These are phyloP conservation scores for Apiospora sp. DNA, from an alignment of 2,329 filamentous ascomycete genomes.

Conservation along the genomic window DNA sequence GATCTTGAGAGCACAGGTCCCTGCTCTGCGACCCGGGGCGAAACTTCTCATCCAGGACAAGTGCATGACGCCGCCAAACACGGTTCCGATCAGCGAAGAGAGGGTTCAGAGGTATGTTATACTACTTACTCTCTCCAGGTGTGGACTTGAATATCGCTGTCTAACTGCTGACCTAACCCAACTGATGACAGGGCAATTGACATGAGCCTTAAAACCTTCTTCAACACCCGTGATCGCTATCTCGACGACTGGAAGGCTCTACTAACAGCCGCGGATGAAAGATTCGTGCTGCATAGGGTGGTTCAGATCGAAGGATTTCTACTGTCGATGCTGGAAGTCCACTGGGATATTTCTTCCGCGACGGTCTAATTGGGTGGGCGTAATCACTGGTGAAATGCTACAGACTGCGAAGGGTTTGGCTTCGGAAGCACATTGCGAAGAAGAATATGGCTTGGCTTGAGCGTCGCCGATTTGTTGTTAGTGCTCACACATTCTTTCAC, in stretches of 20 bases:
- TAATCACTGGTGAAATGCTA: too few species aligned
- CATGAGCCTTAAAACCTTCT: slow-evolving; percentile 26
- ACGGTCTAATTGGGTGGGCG: too few species aligned
- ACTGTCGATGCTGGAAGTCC: slow-evolving; percentile 14
- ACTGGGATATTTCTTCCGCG: slow-evolving; percentile 37
- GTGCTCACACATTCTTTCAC: too few species aligned
- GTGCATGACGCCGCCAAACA: slow-evolving; percentile 23
- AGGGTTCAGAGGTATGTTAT: slow-evolving; percentile 30
- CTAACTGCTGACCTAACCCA: neutral
- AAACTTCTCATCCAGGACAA: slow-evolving; percentile 19
- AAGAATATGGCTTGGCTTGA: too few species aligned
- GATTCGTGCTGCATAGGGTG: slow-evolving; percentile 4
- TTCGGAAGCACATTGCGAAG: too few species aligned
- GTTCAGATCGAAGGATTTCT: slow-evolving; percentile 9
- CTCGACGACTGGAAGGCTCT: slow-evolving; percentile 15
- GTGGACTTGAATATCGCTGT: neutral
- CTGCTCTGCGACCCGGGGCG: neutral
- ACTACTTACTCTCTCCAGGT: neutral
- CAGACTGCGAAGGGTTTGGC: too few species aligned
- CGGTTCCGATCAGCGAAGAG: slow-evolving; percentile 31
- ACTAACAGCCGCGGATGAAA: neutral
- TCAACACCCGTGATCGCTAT: slow-evolving; percentile 5
- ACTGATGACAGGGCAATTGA: slow-evolving; percentile 31
- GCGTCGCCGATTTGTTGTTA: too few species aligned
- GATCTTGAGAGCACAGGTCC: neutral